These are phyloP conservation scores for Dioscorea zingiberensis DNA, from an alignment of 106 monocot genomes.

Conservation along the genomic window DNA sequence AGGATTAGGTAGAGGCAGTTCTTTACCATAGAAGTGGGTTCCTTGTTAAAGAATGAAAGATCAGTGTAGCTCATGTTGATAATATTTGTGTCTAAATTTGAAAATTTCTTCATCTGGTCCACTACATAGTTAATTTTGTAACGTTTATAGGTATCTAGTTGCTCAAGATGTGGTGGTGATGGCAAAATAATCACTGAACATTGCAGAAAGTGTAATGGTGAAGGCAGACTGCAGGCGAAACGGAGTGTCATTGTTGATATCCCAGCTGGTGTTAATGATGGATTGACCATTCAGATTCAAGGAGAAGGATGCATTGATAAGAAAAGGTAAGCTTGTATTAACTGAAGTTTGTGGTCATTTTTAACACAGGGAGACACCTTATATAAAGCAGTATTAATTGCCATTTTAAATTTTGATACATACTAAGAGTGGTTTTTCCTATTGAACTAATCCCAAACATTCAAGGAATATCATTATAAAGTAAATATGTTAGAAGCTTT, in stretches of 20 bases:
- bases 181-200: constrained; percentile 67
- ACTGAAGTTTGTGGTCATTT: neutral
- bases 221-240: constrained; percentile 54
- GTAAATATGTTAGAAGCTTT: too few species aligned
- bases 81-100: too few species aligned
- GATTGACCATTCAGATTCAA: constrained; percentile 60
- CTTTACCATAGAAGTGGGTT: too few species aligned
- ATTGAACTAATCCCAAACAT: too few species aligned
- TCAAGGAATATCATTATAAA: too few species aligned
- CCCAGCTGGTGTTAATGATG: constrained; percentile 84
- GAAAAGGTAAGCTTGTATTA: constrained; percentile 40
- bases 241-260: constrained; percentile 48
- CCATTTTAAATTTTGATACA: constrained; percentile 4
- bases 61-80: too few species aligned
- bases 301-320: constrained; percentile 81
- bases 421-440: too few species aligned
- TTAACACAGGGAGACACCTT: too few species aligned
- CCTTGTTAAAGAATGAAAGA: too few species aligned
- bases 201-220: constrained; percentile 67
- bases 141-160: constrained; percentile 71
- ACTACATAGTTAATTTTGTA: constrained; percentile 1
- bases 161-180: constrained; percentile 69
- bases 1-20: too few species aligned
- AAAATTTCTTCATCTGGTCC: too few species aligned
- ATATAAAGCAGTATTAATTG: neutral